A percentile compares a stretch with the other conserved stretches of the same genome.
These are phyloP conservation scores for Chlamydomonas sp. DNA, from an alignment of 139 green algal species.

Conservation along the genomic window DNA sequence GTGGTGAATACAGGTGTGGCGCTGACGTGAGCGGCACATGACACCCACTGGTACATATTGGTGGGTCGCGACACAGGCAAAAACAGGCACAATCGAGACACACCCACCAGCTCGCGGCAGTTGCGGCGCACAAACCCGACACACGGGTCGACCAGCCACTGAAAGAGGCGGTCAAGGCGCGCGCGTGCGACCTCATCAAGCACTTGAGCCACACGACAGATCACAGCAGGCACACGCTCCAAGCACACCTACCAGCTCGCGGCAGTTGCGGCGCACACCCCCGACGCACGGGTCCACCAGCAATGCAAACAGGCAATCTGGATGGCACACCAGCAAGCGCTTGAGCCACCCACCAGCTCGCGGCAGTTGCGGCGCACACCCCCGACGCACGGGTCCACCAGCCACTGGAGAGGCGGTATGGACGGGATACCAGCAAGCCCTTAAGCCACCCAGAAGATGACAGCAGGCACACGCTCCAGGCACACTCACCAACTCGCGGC, in stretches of 20 bases:
- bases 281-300: constrained; percentile 51
- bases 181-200: constrained; percentile 17
- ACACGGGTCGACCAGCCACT: constrained; percentile 61
- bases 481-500: constrained; percentile 42
- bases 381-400: constrained; percentile 50
- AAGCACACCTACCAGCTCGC: constrained; percentile 39
- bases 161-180: constrained; percentile 32
- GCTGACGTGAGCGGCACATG: no score
- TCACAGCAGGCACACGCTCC: no score
- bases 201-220: no score
- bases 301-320: constrained; percentile 46
- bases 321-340: constrained; percentile 24
- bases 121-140: constrained; percentile 41
- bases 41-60: no score
- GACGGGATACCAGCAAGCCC: constrained; percentile 23
- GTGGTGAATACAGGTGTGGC: no score
- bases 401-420: constrained; percentile 48
- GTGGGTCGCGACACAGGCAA: no score
- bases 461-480: no score
- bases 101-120: constrained; percentile 45
- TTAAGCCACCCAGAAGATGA: no score
- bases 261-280: constrained; percentile 44
- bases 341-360: no score
- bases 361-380: constrained; percentile 45
- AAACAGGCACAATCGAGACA: no score